A percentile compares a stretch with the other conserved stretches of the same genome.
Evolutionary conservation across 805 yeast species (phyloP).

Genomic region (Lipomyces japonicus): DNA sequence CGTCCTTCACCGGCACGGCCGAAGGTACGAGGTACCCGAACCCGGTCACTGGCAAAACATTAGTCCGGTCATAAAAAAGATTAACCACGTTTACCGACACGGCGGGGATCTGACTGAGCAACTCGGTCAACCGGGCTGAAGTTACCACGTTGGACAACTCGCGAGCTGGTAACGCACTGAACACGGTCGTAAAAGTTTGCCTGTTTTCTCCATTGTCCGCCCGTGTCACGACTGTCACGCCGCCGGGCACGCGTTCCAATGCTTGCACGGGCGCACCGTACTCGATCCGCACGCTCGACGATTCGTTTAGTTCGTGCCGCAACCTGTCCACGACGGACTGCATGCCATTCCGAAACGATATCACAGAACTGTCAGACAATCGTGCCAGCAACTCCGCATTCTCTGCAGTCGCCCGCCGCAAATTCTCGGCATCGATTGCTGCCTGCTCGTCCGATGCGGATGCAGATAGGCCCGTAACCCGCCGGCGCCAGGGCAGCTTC

Average conservation of each 20-base stretch:
- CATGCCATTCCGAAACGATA: slow-evolving; percentile 20
- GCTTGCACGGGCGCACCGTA: slow-evolving; percentile 4
- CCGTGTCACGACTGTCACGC: slow-evolving; percentile 12
- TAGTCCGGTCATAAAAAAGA: slow-evolving; percentile 50
- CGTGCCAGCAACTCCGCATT: slow-evolving; percentile 31
- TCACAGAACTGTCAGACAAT: slow-evolving; percentile 13
- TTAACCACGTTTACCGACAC: slow-evolving; percentile 66
- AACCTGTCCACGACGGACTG: slow-evolving; percentile 7
- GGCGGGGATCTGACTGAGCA: slow-evolving; percentile 46
- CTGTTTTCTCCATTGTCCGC: neutral
- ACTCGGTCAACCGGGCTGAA: neutral
- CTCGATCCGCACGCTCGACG: slow-evolving; percentile 4
- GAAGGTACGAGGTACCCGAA: slow-evolving; percentile 88
- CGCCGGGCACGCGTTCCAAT: slow-evolving; percentile 12
- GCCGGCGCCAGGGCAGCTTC: slow-evolving; percentile 5
- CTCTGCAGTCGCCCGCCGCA: slow-evolving; percentile 31
- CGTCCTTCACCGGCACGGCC: slow-evolving; percentile 35
- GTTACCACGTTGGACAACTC: slow-evolving; percentile 9
- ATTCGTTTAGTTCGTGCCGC: neutral
- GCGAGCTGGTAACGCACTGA: slow-evolving; percentile 22
- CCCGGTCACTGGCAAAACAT: slow-evolving; percentile 52
- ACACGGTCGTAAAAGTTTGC: slow-evolving; percentile 37
- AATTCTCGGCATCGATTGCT: neutral
- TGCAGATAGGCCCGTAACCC: neutral
- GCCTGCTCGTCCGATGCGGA: neutral